These are phyloP conservation scores for Heracleum sosnowskyi DNA, from an alignment of 129 eudicot genomes.

Conservation along the genomic window DNA sequence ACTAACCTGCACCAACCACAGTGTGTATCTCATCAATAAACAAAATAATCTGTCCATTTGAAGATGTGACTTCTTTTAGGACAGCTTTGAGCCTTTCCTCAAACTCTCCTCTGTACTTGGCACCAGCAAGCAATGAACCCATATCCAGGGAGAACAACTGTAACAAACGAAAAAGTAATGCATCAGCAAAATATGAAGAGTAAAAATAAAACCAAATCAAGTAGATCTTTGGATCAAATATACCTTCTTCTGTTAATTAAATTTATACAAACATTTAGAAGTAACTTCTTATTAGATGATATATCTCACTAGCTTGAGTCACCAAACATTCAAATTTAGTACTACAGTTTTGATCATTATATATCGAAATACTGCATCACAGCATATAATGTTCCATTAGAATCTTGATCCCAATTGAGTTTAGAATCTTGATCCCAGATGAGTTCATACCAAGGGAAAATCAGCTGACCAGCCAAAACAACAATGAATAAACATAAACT, in stretches of 20 bases:
- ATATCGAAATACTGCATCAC: background rate
- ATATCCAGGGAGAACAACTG: slow-evolving; percentile 91
- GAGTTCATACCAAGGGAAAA: background rate
- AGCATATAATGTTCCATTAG: background rate
- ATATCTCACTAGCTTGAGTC: background rate
- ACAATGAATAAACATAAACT: background rate
- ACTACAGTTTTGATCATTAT: background rate
- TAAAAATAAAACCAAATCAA: background rate
- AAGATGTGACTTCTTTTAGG: slow-evolving; percentile 80
- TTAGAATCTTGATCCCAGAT: background rate
- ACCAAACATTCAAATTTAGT: background rate
- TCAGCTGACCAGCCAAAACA: background rate
- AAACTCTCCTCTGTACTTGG: slow-evolving; percentile 90
- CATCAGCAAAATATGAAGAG: background rate
- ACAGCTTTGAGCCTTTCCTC: slow-evolving; percentile 98
- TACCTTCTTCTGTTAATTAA: background rate
- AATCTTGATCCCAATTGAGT: background rate
- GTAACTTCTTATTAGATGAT: background rate
- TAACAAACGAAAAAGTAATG: slow-evolving; percentile 1
- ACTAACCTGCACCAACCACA: slow-evolving; percentile 92
- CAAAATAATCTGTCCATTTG: slow-evolving; percentile 83
- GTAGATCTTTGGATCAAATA: background rate
- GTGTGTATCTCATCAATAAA: slow-evolving; percentile 98
- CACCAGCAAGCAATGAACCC: slow-evolving; percentile 98
- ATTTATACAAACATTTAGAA: background rate